phyloP scores from a whole-genome alignment of 2,329 filamentous ascomycete genomes.

The Exophiala viscosa region DNA sequence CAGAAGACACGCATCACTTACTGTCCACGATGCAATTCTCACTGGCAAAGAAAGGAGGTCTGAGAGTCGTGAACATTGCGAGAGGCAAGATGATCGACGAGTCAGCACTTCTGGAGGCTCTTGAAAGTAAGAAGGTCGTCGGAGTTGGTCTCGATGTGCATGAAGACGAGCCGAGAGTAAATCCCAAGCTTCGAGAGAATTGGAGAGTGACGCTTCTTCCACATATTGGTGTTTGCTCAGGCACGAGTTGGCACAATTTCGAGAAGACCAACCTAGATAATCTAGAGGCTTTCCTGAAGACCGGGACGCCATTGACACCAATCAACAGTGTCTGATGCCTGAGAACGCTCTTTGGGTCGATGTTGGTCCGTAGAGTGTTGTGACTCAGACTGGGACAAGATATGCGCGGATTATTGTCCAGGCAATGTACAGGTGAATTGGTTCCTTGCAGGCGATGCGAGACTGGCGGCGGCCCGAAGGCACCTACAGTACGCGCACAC shows the following conservation, averaged over 20 bases:
- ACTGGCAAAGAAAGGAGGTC: slow-evolving; percentile 45
- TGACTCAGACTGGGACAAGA: too few relatives aligned
- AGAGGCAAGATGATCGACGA: slow-evolving; percentile 51
- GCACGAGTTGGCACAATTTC: slow-evolving; percentile 31
- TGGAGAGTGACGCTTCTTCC: slow-evolving; percentile 45
- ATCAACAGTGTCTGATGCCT: slow-evolving; percentile 7
- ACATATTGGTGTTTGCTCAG: slow-evolving; percentile 38
- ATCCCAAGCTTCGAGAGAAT: slow-evolving; percentile 40
- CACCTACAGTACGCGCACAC: too few relatives aligned
- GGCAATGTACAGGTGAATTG: too few relatives aligned
- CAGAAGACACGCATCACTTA: slow-evolving; percentile 11
- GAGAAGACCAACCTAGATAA: slow-evolving; percentile 29
- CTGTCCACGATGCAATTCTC: slow-evolving; percentile 40
- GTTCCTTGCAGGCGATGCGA: too few relatives aligned
- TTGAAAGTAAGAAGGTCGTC: slow-evolving; percentile 46
- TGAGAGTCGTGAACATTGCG: slow-evolving; percentile 51
- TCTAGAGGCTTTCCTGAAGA: slow-evolving; percentile 28
- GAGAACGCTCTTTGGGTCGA: too few relatives aligned
- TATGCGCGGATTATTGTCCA: too few relatives aligned
- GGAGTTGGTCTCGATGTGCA: slow-evolving; percentile 51
- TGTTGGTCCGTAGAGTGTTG: too few relatives aligned
- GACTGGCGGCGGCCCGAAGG: too few relatives aligned
- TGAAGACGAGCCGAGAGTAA: slow-evolving; percentile 42
- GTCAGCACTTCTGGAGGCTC: slow-evolving; percentile 44
- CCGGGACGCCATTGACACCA: slow-evolving; percentile 17